Base-by-base conservation (phyloP, 2,329 filamentous ascomycete genomes). In the Nigrospora oryzae region DNA sequence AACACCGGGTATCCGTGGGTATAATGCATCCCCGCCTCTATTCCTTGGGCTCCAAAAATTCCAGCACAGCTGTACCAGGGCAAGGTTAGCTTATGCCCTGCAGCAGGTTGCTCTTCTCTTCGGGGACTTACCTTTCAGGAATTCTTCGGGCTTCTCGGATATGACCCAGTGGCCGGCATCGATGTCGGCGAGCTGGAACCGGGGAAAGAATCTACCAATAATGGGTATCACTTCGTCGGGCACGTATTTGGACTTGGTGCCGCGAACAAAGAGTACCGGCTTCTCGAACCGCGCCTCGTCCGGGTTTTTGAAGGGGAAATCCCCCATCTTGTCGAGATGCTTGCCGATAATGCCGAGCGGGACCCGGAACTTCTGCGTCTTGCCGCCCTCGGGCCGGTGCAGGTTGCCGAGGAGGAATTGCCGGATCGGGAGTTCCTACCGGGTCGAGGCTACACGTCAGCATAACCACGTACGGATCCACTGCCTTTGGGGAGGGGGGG, bases 351-450 rank as follows among this genome's bases (percentile, higher is more conserved):
- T 81, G 39, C 76, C 72, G 11, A 98, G 68, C 0, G 93, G 91
- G 3, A 97, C 81, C 28, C 87, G 79, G 66, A 93, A 96, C 54
- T 78, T 82, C 55, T 85, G 76, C 3, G 70, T 70, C 31, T 75
- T 70, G 42, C 73, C 67, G 14, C 62, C 65, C 0, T 54, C 43
- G 1, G 73, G 70, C 5, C 82, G 78, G 53, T 84, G 65, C 35
- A 97, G 71, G 60, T 97, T 98, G 11, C 86, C 88, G 1, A 98
- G 77, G 14, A 98, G 76, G 63, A 97, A 98, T 59, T 96, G 90
- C 3, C 93, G 83, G 53, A 98, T 84, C 0, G 82, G 70, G 5
- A 94, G 64, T 13, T 83, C 80, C 71, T 81, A 43, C 59, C 13
- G 15, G 14, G 19, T 30, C 11, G 17, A 28, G 23, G 23, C 23